Evolutionary conservation across 768 basidiomycete genomes (phyloP).

Genomic region (Tricholoma hemisulphureum): DNA sequence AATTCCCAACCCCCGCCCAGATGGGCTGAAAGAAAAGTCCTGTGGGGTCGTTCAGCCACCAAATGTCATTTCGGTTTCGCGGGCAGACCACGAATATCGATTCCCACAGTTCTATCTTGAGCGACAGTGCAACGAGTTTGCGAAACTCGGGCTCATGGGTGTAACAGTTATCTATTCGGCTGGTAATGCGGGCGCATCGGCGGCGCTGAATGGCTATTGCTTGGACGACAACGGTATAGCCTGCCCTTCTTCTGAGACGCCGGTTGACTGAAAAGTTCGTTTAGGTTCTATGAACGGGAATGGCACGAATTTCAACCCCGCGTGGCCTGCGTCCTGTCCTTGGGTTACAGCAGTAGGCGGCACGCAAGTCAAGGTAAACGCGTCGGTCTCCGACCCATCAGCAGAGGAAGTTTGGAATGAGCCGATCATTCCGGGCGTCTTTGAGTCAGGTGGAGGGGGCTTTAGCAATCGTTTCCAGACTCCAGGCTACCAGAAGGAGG

Average conservation of each 20-base stretch:
- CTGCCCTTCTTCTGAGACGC: not conserved
- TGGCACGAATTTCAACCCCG: slow-evolving; percentile 42
- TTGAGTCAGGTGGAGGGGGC: slow-evolving; percentile 35
- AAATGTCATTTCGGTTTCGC: slow-evolving; percentile 44
- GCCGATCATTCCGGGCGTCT: slow-evolving; percentile 29
- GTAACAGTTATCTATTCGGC: slow-evolving; percentile 42
- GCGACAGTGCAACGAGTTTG: slow-evolving; percentile 49
- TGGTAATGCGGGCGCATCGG: slow-evolving; percentile 42
- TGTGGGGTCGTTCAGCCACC: slow-evolving; percentile 39
- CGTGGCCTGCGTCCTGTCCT: slow-evolving; percentile 45
- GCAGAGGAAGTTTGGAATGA: slow-evolving; percentile 32
- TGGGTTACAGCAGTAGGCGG: slow-evolving; percentile 47
- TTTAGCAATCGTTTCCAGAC: slow-evolving; percentile 39
- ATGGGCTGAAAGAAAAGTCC: slow-evolving; percentile 29
- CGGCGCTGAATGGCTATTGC: slow-evolving; percentile 31
- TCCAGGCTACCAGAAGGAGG: slow-evolving; percentile 38
- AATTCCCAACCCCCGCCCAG: slow-evolving; percentile 29
- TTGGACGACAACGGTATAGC: slow-evolving; percentile 38
- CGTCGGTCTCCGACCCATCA: slow-evolving; percentile 23
- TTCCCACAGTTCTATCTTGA: slow-evolving; percentile 33
- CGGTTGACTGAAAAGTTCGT: not conserved
- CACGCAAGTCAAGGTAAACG: slow-evolving; percentile 39
- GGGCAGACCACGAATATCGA: slow-evolving; percentile 37
- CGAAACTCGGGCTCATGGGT: slow-evolving; percentile 49
- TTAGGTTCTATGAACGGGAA: slow-evolving; percentile 33